A percentile compares a stretch with the other conserved stretches of the same genome.
Evolutionary conservation across 2,329 filamentous ascomycete species (phyloP).

Genomic region (Talaromyces pinophilus): DNA sequence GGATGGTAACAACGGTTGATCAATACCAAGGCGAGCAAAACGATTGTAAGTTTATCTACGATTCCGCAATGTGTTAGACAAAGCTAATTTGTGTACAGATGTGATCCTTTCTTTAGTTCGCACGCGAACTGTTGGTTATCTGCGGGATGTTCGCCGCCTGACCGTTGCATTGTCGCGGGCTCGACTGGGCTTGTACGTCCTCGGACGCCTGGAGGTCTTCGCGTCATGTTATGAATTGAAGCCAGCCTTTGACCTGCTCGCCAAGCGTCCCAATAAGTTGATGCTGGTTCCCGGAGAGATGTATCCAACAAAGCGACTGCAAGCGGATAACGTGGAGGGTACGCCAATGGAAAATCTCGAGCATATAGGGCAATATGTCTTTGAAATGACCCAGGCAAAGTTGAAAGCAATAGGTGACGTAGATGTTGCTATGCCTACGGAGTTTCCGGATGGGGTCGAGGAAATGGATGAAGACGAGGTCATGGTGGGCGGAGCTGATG

Average conservation of each 20-base stretch:
- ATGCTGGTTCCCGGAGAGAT: constrained; percentile 82
- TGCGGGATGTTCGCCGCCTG: constrained; percentile 87
- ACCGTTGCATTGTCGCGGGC: constrained; percentile 94
- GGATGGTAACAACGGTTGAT: constrained; percentile 90
- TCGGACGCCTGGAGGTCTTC: constrained; percentile 85
- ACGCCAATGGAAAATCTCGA: constrained; percentile 86
- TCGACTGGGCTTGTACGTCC: constrained; percentile 84
- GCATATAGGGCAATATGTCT: constrained; percentile 94
- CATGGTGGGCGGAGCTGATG: constrained; percentile 38
- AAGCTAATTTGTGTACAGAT: constrained; percentile 55
- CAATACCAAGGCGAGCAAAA: constrained; percentile 99
- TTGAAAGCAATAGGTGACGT: constrained; percentile 43
- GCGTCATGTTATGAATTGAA: constrained; percentile 85
- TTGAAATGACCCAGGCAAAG: constrained; percentile 84
- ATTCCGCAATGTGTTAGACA: not conserved
- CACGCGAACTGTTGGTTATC: constrained; percentile 84
- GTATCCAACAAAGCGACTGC: constrained; percentile 66
- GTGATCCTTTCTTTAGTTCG: constrained; percentile 91
- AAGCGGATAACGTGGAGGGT: constrained; percentile 51
- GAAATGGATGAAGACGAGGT: constrained; percentile 40
- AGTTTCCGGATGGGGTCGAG: constrained; percentile 33
- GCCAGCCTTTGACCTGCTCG: constrained; percentile 77
- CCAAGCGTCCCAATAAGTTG: constrained; percentile 78
- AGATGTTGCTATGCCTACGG: not conserved
- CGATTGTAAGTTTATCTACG: constrained; percentile 70